Evolutionary conservation across 140 eudicot genomes (phyloP), one percentile per base, ranked within the genome.

Genomic region (Oenanthe javanica): DNA sequence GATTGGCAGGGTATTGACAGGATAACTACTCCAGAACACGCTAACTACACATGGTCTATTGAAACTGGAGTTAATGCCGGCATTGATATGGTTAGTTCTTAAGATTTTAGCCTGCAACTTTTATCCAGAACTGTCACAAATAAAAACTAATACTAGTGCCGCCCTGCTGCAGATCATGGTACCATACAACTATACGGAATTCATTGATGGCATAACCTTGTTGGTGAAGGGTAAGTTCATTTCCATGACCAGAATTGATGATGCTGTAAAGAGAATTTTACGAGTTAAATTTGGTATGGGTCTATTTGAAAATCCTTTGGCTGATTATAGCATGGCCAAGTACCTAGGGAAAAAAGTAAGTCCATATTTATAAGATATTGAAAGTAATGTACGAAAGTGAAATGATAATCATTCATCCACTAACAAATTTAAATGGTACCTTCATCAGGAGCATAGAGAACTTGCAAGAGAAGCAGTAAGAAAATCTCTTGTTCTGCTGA

Each of bases 381-480:
- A 21, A 9, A 0, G 18, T 72, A 9, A 2, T 21, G 16, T 7
- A 72, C 38, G 21, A 9, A 45, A 72, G 31, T 46, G 36, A 45
- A 19, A 21, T 72, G 38, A 21, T 72, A 42, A 72, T 16, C 19
- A 1, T 72, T 9, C 47, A 72, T 72, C 38, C 19, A 19, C 55
- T 9, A 40, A 45, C 51, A 67, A 77, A 52, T 38, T 40, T 63
- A 31, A 59, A 47, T 42, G 40, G 16, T 11, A 63, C 15, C 71
- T 64, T 52, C 27, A 84, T 82, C 87, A 91, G 98, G 91, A 85
- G 50, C 98, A 93, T 77, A 84, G 95, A 81, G 88, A 89, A 81
- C 74, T 93, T 75, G 94, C 98, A 25, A 91, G 97, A 79, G 97
- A 93, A 93, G 98, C 98, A 23, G 97, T 91, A 45, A 89, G 97